Evolutionary conservation across 352 stramenopile species (phyloP).

Genomic region (Blastocystis sp.): DNA sequence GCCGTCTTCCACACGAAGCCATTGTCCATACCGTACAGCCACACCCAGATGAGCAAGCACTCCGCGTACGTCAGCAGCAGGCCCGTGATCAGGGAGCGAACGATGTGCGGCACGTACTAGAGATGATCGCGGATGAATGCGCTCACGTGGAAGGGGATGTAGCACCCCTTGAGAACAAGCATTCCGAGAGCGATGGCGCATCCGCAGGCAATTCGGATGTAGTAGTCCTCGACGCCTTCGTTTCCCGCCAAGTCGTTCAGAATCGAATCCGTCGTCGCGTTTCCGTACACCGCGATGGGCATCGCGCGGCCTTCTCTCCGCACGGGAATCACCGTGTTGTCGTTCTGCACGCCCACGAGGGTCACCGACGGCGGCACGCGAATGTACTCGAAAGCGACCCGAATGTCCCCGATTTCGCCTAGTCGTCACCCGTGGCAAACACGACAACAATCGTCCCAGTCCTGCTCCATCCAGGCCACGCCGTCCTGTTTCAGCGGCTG

Average conservation of each 20-base stretch:
- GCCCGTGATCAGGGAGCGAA: neutral
- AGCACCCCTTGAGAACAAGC: neutral
- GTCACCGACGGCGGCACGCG: conserved; percentile 22
- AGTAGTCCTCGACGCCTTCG: neutral
- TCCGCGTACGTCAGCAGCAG: conserved; percentile 3
- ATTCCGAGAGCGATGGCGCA: neutral
- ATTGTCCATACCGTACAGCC: conserved; percentile 12
- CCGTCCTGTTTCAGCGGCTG: conserved; percentile 38
- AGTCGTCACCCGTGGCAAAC: neutral
- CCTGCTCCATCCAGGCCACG: neutral
- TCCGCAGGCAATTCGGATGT: neutral
- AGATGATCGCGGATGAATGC: neutral
- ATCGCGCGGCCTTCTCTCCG: neutral
- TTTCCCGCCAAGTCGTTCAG: neutral
- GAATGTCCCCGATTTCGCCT: conserved; percentile 37
- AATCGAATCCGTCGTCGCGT: conserved; percentile 16
- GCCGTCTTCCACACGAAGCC: conserved; percentile 12
- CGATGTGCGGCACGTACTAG: conserved; percentile 42
- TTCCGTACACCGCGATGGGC: conserved; percentile 29
- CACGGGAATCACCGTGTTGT: conserved; percentile 22
- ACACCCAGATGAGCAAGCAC: conserved; percentile 6
- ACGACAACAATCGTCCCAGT: conserved; percentile 35
- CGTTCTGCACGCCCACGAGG: conserved; percentile 49
- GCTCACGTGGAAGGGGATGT: conserved; percentile 13
- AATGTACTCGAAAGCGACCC: conserved; percentile 26